Percentiles rank a stretch among this genome's conserved stretches.
Conservation (phyloP, 2,329 filamentous ascomycete genomes). For the Cladophialophora immunda region DNA sequence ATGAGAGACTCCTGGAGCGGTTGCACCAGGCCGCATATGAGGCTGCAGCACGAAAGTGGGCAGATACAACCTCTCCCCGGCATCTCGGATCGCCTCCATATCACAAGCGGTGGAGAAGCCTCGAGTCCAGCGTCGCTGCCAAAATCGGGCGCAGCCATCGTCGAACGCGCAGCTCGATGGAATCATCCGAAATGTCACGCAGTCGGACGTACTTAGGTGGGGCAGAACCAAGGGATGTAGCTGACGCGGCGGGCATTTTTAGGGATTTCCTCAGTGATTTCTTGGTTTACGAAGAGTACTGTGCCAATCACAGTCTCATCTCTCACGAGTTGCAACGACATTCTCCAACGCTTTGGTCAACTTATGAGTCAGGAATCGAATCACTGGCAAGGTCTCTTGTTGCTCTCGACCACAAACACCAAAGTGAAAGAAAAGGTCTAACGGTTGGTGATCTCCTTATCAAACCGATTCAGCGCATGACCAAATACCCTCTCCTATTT, state of each 20-base stretch:
- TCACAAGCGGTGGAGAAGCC: slow-evolving; percentile 38
- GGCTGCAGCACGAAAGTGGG: slow-evolving; percentile 39
- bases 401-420: slow-evolving; percentile 70
- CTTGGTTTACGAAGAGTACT: slow-evolving; percentile 90
- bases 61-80: slow-evolving; percentile 37
- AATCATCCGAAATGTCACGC: slow-evolving; percentile 30
- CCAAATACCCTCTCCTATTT: slow-evolving; percentile 89
- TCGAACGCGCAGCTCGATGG: slow-evolving; percentile 33
- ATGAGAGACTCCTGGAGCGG: slow-evolving; percentile 80
- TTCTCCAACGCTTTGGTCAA: slow-evolving; percentile 75
- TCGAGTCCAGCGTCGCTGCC: slow-evolving; percentile 54
- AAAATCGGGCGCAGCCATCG: slow-evolving; percentile 23
- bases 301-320: slow-evolving; percentile 87
- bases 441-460: slow-evolving; percentile 87
- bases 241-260: slow-evolving; percentile 64
- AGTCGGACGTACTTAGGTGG: slow-evolving; percentile 28
- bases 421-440: slow-evolving; percentile 75
- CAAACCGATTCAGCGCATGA: slow-evolving; percentile 94
- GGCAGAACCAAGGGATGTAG: slow-evolving; percentile 63
- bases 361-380: slow-evolving; percentile 86
- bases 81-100: slow-evolving; percentile 34
- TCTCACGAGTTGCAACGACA: slow-evolving; percentile 76
- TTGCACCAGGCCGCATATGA: slow-evolving; percentile 64
- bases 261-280: slow-evolving; percentile 77
- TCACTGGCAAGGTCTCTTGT: slow-evolving; percentile 78